These are phyloP conservation scores for Elsinoe batatas DNA, from an alignment of 2,329 filamentous ascomycete species.

Conservation along the genomic window DNA sequence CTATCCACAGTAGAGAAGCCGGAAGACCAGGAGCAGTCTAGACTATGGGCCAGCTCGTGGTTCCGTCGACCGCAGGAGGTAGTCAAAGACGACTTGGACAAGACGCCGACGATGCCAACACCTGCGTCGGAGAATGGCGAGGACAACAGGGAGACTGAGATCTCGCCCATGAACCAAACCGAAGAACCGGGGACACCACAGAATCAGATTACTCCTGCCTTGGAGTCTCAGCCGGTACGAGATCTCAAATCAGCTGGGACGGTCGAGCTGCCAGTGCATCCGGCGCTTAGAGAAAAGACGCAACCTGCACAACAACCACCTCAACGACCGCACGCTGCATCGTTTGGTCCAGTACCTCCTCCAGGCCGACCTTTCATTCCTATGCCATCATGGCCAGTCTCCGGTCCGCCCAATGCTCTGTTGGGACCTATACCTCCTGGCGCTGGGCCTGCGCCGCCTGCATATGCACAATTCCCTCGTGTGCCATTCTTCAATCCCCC, in stretches of 20 bases:
- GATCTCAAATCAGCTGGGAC: background rate
- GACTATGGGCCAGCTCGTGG: slow-evolving; percentile 6
- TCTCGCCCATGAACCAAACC: slow-evolving; percentile 1
- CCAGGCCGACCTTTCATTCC: slow-evolving; percentile 3
- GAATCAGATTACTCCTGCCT: background rate
- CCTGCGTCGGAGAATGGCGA: background rate
- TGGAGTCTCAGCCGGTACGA: background rate
- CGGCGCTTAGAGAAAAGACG: background rate
- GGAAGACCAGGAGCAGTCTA: slow-evolving; percentile 1
- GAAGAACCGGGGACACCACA: background rate
- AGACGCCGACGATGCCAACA: slow-evolving; percentile 3
- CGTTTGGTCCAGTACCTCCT: background rate
- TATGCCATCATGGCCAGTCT: slow-evolving; percentile 7
- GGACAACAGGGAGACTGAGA: background rate
- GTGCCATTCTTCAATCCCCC: slow-evolving; percentile 1
- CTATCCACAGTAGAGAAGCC: background rate
- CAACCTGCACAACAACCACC: background rate
- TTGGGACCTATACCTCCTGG: slow-evolving; percentile 4
- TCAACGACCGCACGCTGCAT: slow-evolving; percentile 2
- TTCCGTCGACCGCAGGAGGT: slow-evolving; percentile 9
- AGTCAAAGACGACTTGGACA: background rate
- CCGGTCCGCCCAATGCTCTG: slow-evolving; percentile 1
- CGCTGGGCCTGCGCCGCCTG: slow-evolving; percentile 2
- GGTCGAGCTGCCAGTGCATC: background rate
- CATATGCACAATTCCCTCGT: slow-evolving; percentile 3